Evolutionary conservation across 1,284 basidiomycete species (phyloP), one percentile per base, ranked within the genome.

Genomic region (Sphagnurus paluster): DNA sequence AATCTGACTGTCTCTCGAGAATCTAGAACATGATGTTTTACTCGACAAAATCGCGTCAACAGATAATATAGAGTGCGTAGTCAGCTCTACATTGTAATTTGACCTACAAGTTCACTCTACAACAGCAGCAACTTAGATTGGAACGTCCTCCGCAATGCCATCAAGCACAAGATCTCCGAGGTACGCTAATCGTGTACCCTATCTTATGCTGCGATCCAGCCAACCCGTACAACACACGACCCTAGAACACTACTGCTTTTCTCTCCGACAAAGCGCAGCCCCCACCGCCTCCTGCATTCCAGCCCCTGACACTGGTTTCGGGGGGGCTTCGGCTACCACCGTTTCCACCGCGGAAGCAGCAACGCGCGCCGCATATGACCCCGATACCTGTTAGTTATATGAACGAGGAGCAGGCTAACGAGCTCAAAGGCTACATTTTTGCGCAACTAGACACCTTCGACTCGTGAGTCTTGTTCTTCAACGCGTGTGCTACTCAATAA

Each of bases 261-360:
- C 65, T 86, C 42, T 61, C 68, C 23, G 75, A 79, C 29, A 64
- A 63, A 56, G 61, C 68, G 44, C 61, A 70, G 46, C 57, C 69
- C 19, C 62, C 69, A 16, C 69, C 72, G 9, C 62, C 64, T 5
- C 69, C 66, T 28, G 21, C 52, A 3, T 76, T 69, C 59, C 67
- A 70, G 26, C 74, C 76, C 14, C 61, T 69, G 20, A 62, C 68
- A 13, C 63, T 74, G 30, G 61, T 70, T 26, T 65, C 72, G 10
- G 88, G 89, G 2, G 89, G 90, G 21, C 69, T 92, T 13, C 85
- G 84, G 54, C 68, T 94, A 9, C 80, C 90, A 4, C 90, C 92
- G 1, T 94, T 94, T 59, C 84, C 84, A 9, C 79, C 82, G 17
- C 77, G 82, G 40, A 75, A 73, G 46, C 63, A 71, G 40, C 66